These are phyloP conservation scores for Williopsis jadinii DNA, from an alignment of 1,139 yeast species.

Conservation along the genomic window DNA sequence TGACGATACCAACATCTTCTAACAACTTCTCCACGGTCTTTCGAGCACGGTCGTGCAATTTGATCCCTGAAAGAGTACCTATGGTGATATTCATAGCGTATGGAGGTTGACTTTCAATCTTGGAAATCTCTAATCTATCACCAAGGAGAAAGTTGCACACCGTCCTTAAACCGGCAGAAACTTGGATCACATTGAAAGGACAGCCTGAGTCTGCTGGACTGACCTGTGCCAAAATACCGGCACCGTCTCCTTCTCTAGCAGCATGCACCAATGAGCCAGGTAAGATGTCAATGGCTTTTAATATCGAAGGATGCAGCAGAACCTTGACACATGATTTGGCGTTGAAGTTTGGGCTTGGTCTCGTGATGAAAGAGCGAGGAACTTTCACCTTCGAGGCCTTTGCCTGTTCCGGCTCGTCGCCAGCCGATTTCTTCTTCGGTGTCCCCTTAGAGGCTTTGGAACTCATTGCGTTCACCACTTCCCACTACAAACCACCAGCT, in stretches of 20 bases:
- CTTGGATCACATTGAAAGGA: constrained; percentile 46
- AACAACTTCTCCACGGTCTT: constrained; percentile 32
- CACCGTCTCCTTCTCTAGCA: constrained; percentile 38
- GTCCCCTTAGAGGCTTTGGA: background rate
- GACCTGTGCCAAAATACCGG: constrained; percentile 40
- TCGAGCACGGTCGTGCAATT: constrained; percentile 17
- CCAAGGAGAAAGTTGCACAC: constrained; percentile 62
- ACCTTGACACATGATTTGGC: constrained; percentile 34
- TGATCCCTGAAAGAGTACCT: constrained; percentile 23
- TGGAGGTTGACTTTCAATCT: constrained; percentile 41
- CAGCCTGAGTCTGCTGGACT: constrained; percentile 32
- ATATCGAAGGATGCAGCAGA: constrained; percentile 43
- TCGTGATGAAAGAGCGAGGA: constrained; percentile 42
- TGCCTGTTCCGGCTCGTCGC: constrained; percentile 13
- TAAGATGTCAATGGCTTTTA: constrained; percentile 45
- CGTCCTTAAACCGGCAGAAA: constrained; percentile 43
- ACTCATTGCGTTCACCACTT: too few species aligned
- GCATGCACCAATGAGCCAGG: constrained; percentile 51
- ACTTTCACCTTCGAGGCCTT: constrained; percentile 28
- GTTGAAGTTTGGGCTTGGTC: constrained; percentile 43
- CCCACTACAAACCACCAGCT: too few species aligned
- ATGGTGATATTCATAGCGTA: constrained; percentile 34
- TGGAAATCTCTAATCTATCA: constrained; percentile 53
- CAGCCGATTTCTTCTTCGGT: constrained; percentile 23
- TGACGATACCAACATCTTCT: constrained; percentile 45